phyloP scores from a whole-genome alignment of 169 alveolate species.

The Eimeria zaria region DNA sequence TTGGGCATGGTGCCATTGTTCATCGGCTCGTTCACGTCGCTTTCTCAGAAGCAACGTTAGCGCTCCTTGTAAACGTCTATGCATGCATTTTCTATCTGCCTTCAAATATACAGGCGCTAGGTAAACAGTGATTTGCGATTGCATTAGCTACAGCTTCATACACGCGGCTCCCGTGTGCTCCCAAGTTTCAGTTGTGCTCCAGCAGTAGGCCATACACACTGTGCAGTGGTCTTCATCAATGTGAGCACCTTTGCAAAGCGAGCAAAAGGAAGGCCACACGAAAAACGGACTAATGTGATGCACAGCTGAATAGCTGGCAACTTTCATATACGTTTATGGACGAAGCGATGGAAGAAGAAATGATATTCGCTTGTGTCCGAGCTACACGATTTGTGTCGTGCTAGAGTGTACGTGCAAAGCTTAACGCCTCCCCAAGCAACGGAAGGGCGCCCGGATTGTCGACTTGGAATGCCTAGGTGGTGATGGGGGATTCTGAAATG shows the following conservation, averaged over 20 bases:
- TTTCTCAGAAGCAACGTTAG: not conserved
- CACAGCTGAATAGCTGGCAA: not conserved
- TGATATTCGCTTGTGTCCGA: not conserved
- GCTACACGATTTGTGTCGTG: not conserved
- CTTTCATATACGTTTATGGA: not conserved
- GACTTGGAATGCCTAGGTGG: not conserved
- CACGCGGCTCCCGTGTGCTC: not conserved
- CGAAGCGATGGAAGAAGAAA: not conserved
- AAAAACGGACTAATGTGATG: not conserved
- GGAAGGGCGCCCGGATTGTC: not conserved
- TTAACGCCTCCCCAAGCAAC: not conserved
- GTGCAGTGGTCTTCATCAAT: not conserved
- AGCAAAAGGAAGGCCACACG: not conserved
- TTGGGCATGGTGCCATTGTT: not conserved
- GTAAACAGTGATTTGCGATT: not conserved
- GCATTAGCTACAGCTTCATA: not conserved
- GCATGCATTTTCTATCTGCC: not conserved
- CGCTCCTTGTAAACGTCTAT: not conserved
- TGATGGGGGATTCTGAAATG: not conserved
- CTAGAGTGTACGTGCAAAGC: not conserved
- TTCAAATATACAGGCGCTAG: not conserved
- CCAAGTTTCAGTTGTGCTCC: not conserved
- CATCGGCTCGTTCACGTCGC: not conserved
- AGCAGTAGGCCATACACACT: not conserved
- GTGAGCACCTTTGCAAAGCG: not conserved